Evolutionary conservation across 2,329 filamentous ascomycete genomes (phyloP).

Genomic region (Curvularia sp.): DNA sequence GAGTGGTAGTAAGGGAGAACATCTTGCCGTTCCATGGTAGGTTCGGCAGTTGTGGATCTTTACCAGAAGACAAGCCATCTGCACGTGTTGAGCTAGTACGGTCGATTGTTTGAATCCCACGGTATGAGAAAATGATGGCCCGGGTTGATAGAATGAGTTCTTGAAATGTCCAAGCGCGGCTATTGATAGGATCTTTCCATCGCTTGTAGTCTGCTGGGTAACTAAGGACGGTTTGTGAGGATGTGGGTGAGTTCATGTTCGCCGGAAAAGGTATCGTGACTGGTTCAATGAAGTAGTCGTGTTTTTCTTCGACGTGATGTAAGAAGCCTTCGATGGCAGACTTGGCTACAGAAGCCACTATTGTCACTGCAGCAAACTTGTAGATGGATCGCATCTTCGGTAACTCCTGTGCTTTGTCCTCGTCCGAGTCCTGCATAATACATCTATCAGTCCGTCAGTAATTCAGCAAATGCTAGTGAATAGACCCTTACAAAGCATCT

Average conservation of each 20-base stretch:
- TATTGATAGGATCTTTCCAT: slow-evolving; percentile 17
- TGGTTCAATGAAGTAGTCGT: slow-evolving; percentile 14
- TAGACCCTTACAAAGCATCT: slow-evolving; percentile 15
- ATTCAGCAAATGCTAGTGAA: background rate
- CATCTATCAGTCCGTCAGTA: slow-evolving; percentile 8
- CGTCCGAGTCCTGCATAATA: slow-evolving; percentile 17
- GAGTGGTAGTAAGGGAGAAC: slow-evolving; percentile 7
- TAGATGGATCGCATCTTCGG: slow-evolving; percentile 20
- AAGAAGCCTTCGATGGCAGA: slow-evolving; percentile 19
- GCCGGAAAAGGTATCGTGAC: slow-evolving; percentile 2
- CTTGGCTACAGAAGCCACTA: slow-evolving; percentile 15
- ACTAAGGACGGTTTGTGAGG: slow-evolving; percentile 5
- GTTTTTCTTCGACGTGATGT: slow-evolving; percentile 5
- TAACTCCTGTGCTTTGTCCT: slow-evolving; percentile 16
- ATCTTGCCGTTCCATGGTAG: slow-evolving; percentile 12
- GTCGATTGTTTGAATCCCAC: slow-evolving; percentile 11
- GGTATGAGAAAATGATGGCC: slow-evolving; percentile 17
- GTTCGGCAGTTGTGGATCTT: slow-evolving; percentile 13
- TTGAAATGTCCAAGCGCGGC: slow-evolving; percentile 22
- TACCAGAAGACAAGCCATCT: slow-evolving; percentile 5
- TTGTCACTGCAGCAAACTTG: slow-evolving; percentile 14
- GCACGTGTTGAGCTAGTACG: background rate
- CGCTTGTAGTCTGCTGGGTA: slow-evolving; percentile 16
- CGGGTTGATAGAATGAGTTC: slow-evolving; percentile 17
- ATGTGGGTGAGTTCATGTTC: background rate